Evolutionary conservation across 805 yeast genomes (phyloP), one percentile per base, ranked within the genome.

Genomic region (Candida loeiensis): DNA sequence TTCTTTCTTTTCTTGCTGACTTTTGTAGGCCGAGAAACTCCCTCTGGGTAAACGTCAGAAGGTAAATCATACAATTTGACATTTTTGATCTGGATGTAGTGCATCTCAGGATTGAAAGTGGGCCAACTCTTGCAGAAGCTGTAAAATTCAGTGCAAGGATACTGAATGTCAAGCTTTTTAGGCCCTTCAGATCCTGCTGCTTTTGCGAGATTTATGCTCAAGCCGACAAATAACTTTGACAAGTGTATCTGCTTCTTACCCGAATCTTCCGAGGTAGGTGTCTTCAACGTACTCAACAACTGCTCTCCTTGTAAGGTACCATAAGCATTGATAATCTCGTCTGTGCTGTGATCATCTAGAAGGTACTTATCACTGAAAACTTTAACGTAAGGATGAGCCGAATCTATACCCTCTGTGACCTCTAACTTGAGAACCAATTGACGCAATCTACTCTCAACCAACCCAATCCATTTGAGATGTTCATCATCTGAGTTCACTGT

Each of bases 351-450:
- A 32, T 20, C 17, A 32, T 5, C 8, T n/a, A n/a, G 16, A n/a
- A 1, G 77, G 77, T 46, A 78, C 79, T 12, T 77, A 82, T 9
- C 75, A 78, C 6, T 67, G 56, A 86, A 83, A 11, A 82, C 80
- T 53, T 88, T 86, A 14, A 85, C 84, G 58, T 77, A 93, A 1
- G 99, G 98, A 61, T 90, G 98, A 0, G 96, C 97, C 21, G 88
- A 49, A 38, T 73, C 79, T 17, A 93, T 78, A 0, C 95, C 93
- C 3, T 78, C 80, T 15, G 81, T 64, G 4, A 77, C 70, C 59
- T 93, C 99, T 36, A 93, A 71, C 57, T 89, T 93, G 51, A 77
- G 84, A 24, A 93, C 95, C 24, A 93, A 61, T 30, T 84, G 64
- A 49, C 99, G 76, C 32, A 91, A 59, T 61, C 84, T 87, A 51